Conservation (phyloP, 495 filamentous ascomycete species). For the Symbiotaphrina buchneri region DNA sequence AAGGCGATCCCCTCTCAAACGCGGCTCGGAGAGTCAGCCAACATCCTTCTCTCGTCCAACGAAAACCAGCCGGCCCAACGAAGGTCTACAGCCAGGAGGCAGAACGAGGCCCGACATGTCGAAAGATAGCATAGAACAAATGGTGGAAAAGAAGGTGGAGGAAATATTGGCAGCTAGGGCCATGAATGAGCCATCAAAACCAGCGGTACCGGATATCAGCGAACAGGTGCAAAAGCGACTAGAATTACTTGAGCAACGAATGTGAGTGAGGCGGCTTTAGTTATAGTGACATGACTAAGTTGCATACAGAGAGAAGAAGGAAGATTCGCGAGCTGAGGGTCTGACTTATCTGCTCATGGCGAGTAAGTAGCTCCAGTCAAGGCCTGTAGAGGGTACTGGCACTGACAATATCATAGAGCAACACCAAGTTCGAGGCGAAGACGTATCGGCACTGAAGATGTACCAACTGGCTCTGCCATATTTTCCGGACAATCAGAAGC, state of each 20-base stretch:
- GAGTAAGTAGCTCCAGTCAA: slow-evolving; percentile 10
- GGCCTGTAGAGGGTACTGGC: neutral
- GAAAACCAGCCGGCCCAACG: slow-evolving; percentile 9
- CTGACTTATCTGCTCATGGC: slow-evolving; percentile 73
- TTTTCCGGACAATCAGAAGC: slow-evolving; percentile 72
- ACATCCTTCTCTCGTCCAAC: slow-evolving; percentile 12
- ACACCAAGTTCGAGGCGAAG: slow-evolving; percentile 62
- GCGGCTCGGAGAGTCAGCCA: slow-evolving; percentile 11
- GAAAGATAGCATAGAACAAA: slow-evolving; percentile 63
- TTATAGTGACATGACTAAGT: neutral
- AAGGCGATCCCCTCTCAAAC: slow-evolving; percentile 19
- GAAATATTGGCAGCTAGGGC: slow-evolving; percentile 61
- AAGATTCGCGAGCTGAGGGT: slow-evolving; percentile 58
- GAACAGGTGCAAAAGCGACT: slow-evolving; percentile 62
- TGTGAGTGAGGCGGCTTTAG: slow-evolving; percentile 12
- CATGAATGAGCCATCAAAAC: slow-evolving; percentile 21
- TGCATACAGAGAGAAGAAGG: slow-evolving; percentile 28
- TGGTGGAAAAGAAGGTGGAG: slow-evolving; percentile 77
- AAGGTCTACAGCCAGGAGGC: no score
- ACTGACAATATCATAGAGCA: no score
- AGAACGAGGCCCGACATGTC: slow-evolving; percentile 27
- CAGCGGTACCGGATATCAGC: slow-evolving; percentile 33
- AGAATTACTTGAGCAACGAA: slow-evolving; percentile 62
- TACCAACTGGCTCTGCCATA: slow-evolving; percentile 65
- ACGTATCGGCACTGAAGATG: slow-evolving; percentile 57